Evolutionary conservation across 306 rosid species (phyloP).

Genomic region (Casuarina cunninghamiana): DNA sequence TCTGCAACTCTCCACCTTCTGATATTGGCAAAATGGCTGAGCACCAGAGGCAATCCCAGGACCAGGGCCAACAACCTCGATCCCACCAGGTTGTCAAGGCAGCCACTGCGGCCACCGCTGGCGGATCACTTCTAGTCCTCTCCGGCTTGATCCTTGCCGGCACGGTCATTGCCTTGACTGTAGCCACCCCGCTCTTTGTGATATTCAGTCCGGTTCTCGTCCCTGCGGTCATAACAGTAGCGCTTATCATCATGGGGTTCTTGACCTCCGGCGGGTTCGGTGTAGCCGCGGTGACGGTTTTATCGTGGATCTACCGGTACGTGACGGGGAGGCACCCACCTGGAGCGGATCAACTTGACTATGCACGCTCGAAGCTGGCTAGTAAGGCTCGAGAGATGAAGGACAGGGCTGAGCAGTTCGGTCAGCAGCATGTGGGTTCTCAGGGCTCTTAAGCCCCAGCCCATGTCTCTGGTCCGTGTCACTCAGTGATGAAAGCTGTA

Average conservation of each 20-base stretch:
- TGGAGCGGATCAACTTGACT: conserved; percentile 52
- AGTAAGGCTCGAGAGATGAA: conserved; percentile 71
- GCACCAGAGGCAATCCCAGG: conserved; percentile 14
- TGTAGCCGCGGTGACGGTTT: conserved; percentile 61
- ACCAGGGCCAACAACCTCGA: conserved; percentile 16
- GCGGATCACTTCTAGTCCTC: conserved; percentile 62
- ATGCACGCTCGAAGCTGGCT: conserved; percentile 46
- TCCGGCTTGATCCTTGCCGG: conserved; percentile 50
- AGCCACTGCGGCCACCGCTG: conserved; percentile 60
- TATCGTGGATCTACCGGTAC: conserved; percentile 69
- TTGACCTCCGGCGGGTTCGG: conserved; percentile 68
- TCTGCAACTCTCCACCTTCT: background rate
- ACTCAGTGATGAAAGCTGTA: background rate
- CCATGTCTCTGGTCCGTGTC: background rate
- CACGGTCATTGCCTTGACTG: conserved; percentile 55
- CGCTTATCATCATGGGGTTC: conserved; percentile 55
- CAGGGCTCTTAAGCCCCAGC: conserved; percentile 24
- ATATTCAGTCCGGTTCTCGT: conserved; percentile 87
- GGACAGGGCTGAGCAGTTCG: conserved; percentile 62
- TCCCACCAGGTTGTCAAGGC: conserved; percentile 53
- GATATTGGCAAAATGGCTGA: conserved; percentile 50
- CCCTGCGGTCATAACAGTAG: conserved; percentile 49
- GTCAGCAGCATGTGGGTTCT: conserved; percentile 47
- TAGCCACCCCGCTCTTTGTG: conserved; percentile 61
- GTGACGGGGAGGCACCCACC: conserved; percentile 51